Percentiles rank a stretch among this genome's conserved stretches.
Conservation (phyloP, 2,329 filamentous ascomycete species). For the Botrytis sinoallii region DNA sequence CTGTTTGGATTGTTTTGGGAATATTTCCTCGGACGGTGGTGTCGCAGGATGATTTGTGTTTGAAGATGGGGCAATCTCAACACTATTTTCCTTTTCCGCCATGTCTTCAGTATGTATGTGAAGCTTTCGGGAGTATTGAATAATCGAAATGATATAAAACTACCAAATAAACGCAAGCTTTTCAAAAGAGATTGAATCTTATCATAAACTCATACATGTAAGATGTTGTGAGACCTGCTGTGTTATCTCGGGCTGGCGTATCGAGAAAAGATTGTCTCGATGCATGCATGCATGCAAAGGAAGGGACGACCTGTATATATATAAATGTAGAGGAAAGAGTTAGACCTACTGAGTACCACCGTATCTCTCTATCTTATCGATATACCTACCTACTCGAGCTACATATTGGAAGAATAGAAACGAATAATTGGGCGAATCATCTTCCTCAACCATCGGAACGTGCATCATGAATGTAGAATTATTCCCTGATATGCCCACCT, state of each 20-base stretch:
- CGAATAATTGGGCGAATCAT: not conserved
- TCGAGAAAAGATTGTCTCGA: not conserved
- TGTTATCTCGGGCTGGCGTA: not conserved
- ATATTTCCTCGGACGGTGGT: conserved; percentile 15
- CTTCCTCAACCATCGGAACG: not conserved
- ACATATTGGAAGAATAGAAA: not conserved
- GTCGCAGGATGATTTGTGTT: not conserved
- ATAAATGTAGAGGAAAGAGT: not conserved
- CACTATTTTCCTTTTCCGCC: not conserved
- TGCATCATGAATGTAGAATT: not conserved
- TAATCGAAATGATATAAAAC: not conserved
- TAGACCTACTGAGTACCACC: not conserved
- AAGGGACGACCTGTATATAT: not conserved
- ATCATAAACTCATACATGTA: not conserved
- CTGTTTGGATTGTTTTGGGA: conserved; percentile 28
- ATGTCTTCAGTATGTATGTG: not conserved
- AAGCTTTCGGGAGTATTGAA: not conserved
- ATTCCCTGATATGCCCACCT: not conserved
- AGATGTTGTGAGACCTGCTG: not conserved
- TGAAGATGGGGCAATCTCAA: not conserved
- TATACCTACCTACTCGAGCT: not conserved
- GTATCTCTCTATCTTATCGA: not conserved
- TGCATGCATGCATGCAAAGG: not conserved
- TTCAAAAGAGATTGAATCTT: not conserved
- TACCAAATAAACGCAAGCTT: not conserved